Evolutionary conservation across 352 stramenopile species (phyloP), one percentile per base, ranked within the genome.

Genomic region (Aphanomyces stellatus): DNA sequence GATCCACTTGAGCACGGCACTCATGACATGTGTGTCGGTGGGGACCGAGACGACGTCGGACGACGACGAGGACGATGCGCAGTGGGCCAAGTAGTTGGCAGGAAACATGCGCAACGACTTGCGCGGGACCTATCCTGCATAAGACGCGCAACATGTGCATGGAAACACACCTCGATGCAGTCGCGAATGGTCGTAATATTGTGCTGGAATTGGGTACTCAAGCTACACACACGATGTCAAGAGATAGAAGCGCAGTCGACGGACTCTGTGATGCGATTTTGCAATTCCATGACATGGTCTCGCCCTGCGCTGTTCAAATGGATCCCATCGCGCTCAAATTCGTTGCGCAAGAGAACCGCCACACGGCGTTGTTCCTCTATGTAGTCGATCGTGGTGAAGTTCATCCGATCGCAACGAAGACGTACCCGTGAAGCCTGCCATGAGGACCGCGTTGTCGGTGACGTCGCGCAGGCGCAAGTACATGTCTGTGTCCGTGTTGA

Each of bases 281-380:
- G 88, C 34, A 97, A 49, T 43, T 80, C 63, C 51, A 96, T 88
- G n/a, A 98, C 87, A 27, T 88, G 71, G 40, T 85, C 72, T 3
- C 93, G 82, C 27, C 90, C 71, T 22, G 75, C 53, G n/a, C 81
- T 51, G 0, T 81, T 70, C 51, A 98, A 74, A 76, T 98, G 93
- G 70, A 98, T 98, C 15, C 95, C 95, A 74, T 98, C 95, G 6
- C 90, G 79, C 78, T 98, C 94, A 67, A 98, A 99, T 69, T 99
- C 96, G 8, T 85, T 80, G 42, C 86, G 82, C 41, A 99, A 74
- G 25, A 98, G 72, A 19, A 79, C 57, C 7, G 78, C 88, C 87
- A 98, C 97, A 48, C 88, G 79, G 22, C 76, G 77, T 74, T 98
- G 90, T 76, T 98, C 96, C 37, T 92, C 78, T n/a, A 72, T 22